phyloP scores from a whole-genome alignment of 78 protist species.

The Protostelium mycophagum region DNA sequence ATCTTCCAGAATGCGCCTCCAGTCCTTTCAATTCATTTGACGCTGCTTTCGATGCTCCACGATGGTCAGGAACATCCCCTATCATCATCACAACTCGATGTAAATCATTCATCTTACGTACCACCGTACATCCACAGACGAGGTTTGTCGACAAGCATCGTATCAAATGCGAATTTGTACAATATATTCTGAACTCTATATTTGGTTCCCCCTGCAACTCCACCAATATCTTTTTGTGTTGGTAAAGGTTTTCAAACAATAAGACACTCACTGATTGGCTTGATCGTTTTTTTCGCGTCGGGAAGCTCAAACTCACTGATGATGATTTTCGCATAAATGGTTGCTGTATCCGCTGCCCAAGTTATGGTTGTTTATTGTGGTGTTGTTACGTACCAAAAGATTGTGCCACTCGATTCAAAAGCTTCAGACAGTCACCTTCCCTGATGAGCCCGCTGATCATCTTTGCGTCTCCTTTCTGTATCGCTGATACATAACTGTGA shows the following conservation, averaged over 20 bases:
- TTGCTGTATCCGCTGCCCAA: slow-evolving; percentile 25
- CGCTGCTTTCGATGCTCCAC: slow-evolving; percentile 64
- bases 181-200: slow-evolving; percentile 46
- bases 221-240: slow-evolving; percentile 34
- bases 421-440: neutral
- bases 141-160: neutral
- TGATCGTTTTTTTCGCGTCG: slow-evolving; percentile 49
- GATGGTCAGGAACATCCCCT: slow-evolving; percentile 9
- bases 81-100: too few species aligned
- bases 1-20: slow-evolving; percentile 32
- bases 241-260: neutral
- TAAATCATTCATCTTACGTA: too few species aligned
- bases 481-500: too few species aligned
- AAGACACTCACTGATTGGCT: slow-evolving; percentile 23
- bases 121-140: slow-evolving; percentile 29
- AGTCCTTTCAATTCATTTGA: slow-evolving; percentile 51
- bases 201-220: slow-evolving; percentile 73
- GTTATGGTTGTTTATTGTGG: neutral
- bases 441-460: neutral
- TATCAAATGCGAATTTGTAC: slow-evolving; percentile 54
- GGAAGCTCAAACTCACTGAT: slow-evolving; percentile 50
- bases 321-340: slow-evolving; percentile 58
- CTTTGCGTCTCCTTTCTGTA: neutral
- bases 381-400: neutral
- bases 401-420: neutral